A percentile compares a stretch with the other conserved stretches of the same genome.
Conservation (phyloP, 495 filamentous ascomycete genomes). For the Astrothelium subdiscretum region DNA sequence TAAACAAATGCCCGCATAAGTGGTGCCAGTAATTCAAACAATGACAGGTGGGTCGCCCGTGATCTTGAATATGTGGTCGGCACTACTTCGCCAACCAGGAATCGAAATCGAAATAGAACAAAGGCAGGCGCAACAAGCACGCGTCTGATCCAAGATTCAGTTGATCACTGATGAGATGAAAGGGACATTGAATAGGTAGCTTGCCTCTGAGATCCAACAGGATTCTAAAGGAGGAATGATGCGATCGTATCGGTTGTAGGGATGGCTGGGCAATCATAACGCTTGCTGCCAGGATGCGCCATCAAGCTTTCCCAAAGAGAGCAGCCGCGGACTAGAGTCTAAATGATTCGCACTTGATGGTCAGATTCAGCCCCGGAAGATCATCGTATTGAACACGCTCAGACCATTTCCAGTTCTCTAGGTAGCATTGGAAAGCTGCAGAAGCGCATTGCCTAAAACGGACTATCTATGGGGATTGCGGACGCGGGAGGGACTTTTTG, state of each 20-base stretch:
- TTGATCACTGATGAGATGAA: not conserved
- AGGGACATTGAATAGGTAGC: not conserved
- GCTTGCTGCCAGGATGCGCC: constrained; percentile 8
- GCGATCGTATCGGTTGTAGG: constrained; percentile 12
- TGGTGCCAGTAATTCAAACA: not conserved
- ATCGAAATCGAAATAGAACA: not conserved
- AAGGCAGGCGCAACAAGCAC: not conserved
- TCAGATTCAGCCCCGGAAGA: constrained; percentile 16
- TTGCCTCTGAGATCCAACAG: not conserved
- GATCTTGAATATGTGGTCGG: not conserved
- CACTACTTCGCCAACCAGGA: not conserved
- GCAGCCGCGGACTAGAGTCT: constrained; percentile 3
- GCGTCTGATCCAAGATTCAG: not conserved
- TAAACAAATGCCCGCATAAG: not conserved
- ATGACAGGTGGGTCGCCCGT: not conserved
- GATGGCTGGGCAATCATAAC: constrained; percentile 7
- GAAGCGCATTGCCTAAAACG: constrained; percentile 9
- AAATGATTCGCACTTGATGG: constrained; percentile 10
- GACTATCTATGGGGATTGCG: constrained; percentile 8
- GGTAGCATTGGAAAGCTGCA: constrained; percentile 17
- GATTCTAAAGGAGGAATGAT: not conserved
- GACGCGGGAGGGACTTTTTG: not conserved
- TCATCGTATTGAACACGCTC: constrained; percentile 19
- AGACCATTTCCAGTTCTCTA: constrained; percentile 13
- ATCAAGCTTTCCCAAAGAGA: constrained; percentile 12